A percentile compares a stretch with the other conserved stretches of the same genome.
Conservation (phyloP, 1,284 basidiomycete species). For the Leccinum griseonigrum region DNA sequence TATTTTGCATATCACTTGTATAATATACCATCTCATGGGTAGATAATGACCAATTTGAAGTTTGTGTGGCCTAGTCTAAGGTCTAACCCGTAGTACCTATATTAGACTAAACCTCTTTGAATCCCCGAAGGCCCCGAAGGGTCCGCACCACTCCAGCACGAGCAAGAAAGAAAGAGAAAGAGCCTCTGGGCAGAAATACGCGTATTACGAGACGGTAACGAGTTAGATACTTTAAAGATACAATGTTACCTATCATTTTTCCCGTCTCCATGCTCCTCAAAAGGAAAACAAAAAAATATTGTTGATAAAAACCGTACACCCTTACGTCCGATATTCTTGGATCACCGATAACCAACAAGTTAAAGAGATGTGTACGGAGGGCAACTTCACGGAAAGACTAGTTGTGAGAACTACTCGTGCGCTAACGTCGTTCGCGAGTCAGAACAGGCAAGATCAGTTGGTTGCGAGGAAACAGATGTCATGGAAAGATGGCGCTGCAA, state of each 20-base stretch:
- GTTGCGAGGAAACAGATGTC: conserved; percentile 17
- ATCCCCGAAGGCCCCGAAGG: too few relatives aligned
- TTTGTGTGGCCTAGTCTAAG: too few relatives aligned
- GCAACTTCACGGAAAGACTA: neutral
- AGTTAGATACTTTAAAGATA: conserved; percentile 26
- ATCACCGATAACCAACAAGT: neutral
- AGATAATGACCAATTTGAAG: too few relatives aligned
- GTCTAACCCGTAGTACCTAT: too few relatives aligned
- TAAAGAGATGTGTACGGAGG: neutral
- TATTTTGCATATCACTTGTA: too few relatives aligned
- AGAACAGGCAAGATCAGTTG: conserved; percentile 11
- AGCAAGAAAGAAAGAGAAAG: neutral
- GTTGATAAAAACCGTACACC: conserved; percentile 13
- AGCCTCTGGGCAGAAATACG: neutral
- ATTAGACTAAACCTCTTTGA: too few relatives aligned
- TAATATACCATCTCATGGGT: too few relatives aligned
- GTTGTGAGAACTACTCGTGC: conserved; percentile 13
- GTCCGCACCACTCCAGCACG: neutral
- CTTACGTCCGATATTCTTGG: conserved; percentile 1
- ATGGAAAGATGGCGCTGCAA: conserved; percentile 31
- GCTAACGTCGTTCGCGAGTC: conserved; percentile 28
- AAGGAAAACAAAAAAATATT: neutral
- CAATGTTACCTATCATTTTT: conserved; percentile 18
- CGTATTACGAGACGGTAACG: conserved; percentile 29
- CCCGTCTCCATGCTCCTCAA: conserved; percentile 1